These are phyloP conservation scores for Cruciata laevipes DNA, from an alignment of 257 asterid species.

Conservation along the genomic window DNA sequence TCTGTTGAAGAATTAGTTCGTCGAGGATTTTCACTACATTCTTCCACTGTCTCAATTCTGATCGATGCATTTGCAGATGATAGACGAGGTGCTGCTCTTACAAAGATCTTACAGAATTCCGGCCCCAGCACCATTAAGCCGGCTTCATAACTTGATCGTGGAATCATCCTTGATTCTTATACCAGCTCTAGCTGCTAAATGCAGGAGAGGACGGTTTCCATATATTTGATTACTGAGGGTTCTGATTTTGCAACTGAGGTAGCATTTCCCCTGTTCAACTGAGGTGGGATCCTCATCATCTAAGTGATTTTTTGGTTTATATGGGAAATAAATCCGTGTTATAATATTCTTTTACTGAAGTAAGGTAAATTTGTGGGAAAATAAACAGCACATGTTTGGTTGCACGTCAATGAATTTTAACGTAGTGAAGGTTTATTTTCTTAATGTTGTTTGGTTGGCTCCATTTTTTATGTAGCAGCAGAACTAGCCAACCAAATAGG, in stretches of 20 bases:
- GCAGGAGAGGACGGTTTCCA: neutral
- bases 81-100: neutral
- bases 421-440: too few species aligned
- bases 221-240: neutral
- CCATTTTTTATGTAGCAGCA: too few species aligned
- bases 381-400: too few species aligned
- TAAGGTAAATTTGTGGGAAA: too few species aligned
- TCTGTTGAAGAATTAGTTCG: slow-evolving; percentile 12
- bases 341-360: too few species aligned
- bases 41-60: slow-evolving; percentile 5
- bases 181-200: neutral
- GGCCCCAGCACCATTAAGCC: neutral
- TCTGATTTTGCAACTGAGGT: neutral
- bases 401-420: too few species aligned
- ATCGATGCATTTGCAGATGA: neutral
- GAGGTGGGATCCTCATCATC: neutral
- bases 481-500: too few species aligned
- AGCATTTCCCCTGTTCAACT: neutral
- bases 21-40: slow-evolving; percentile 11
- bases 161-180: neutral
- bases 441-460: too few species aligned
- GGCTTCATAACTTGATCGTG: neutral
- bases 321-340: neutral
- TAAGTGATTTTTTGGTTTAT: too few species aligned
- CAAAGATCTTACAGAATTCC: neutral